phyloP scores from a whole-genome alignment of 2,329 filamentous ascomycete species.

The Raffaelea arxii region DNA sequence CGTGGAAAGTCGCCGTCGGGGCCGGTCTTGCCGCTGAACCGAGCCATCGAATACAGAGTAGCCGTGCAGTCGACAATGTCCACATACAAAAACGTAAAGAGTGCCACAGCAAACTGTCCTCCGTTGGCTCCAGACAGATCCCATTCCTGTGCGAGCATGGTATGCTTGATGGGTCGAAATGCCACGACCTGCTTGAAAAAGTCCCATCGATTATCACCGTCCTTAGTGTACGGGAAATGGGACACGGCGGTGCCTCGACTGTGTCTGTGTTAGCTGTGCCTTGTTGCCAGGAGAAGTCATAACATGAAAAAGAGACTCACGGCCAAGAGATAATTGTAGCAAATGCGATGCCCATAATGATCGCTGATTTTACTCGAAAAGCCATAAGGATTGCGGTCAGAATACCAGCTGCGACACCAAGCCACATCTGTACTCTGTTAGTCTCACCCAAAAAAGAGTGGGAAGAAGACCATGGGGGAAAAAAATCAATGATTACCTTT shows the following conservation, averaged over 20 bases:
- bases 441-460: neutral
- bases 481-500: conserved; percentile 4
- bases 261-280: neutral
- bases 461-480: neutral
- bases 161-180: conserved; percentile 59
- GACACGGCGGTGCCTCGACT: conserved; percentile 49
- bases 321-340: conserved; percentile 71
- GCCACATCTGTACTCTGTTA: conserved; percentile 53
- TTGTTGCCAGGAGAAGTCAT: neutral
- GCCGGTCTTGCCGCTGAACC: conserved; percentile 52
- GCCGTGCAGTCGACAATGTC: conserved; percentile 72
- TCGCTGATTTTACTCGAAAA: conserved; percentile 65
- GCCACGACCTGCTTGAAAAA: conserved; percentile 66
- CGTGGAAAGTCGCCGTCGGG: conserved; percentile 72
- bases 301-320: conserved; percentile 28
- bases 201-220: conserved; percentile 55
- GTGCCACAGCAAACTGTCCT: conserved; percentile 57
- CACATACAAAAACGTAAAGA: conserved; percentile 72
- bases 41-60: conserved; percentile 73
- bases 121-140: conserved; percentile 42
- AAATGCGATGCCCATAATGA: conserved; percentile 62
- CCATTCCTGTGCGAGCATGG: conserved; percentile 58
- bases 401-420: conserved; percentile 72
- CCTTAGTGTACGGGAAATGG: conserved; percentile 57
- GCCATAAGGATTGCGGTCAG: conserved; percentile 74